Conservation (phyloP, 2,329 filamentous ascomycete genomes). For the Colletotrichum cuscutae region DNA sequence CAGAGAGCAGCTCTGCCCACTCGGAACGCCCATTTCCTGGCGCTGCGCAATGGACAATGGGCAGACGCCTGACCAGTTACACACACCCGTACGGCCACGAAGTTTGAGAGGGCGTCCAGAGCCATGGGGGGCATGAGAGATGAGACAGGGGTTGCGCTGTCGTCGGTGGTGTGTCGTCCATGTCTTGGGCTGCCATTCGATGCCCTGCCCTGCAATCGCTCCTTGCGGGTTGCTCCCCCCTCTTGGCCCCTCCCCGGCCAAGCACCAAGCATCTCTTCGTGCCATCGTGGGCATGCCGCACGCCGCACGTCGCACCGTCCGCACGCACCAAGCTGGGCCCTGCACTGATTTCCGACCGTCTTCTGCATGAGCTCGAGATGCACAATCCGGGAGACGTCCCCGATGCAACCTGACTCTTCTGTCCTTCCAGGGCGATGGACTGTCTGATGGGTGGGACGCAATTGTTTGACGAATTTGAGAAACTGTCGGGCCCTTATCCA, state of each 20-base stretch:
- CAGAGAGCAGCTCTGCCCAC: not conserved
- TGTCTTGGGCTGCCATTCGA: conserved; percentile 35
- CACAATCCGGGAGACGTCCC: conserved; percentile 18
- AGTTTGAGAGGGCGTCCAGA: conserved; percentile 14
- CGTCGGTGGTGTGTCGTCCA: conserved; percentile 31
- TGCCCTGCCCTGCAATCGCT: conserved; percentile 21
- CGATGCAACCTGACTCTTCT: conserved; percentile 11
- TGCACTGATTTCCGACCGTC: not conserved
- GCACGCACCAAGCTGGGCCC: conserved; percentile 5
- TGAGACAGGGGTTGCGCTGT: conserved; percentile 24
- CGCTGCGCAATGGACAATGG: conserved; percentile 11
- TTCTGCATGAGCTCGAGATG: conserved; percentile 15
- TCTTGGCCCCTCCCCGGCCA: not conserved
- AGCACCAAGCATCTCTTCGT: conserved; percentile 2
- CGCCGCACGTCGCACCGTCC: not conserved
- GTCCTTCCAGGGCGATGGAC: not conserved
- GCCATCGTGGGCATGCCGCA: not conserved
- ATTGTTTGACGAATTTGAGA: conserved; percentile 10
- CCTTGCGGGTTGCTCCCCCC: not conserved
- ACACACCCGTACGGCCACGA: conserved; percentile 5
- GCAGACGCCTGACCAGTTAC: conserved; percentile 3
- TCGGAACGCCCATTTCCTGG: not conserved
- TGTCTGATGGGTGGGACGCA: not conserved
- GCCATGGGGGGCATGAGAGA: conserved; percentile 8
- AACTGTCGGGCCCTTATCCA: conserved; percentile 2